A percentile compares a stretch with the other conserved stretches of the same genome.
These are phyloP conservation scores for Mrakia gelida DNA, from an alignment of 768 basidiomycete species.

Conservation along the genomic window DNA sequence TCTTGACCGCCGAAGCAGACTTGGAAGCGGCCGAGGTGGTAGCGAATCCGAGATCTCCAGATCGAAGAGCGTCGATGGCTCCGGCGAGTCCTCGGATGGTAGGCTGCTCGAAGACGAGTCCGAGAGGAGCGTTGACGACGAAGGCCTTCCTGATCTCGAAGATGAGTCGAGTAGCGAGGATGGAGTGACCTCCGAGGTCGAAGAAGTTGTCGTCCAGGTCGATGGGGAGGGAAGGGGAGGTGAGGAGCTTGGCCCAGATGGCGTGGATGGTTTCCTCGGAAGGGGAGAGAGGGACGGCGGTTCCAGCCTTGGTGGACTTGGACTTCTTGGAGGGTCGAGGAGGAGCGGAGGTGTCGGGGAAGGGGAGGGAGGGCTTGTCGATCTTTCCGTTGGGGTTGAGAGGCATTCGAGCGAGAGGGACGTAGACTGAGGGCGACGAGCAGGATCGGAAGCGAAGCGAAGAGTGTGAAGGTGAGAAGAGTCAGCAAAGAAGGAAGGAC, in stretches of 20 bases:
- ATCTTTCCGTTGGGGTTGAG: slow-evolving; percentile 98
- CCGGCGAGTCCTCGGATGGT: slow-evolving; percentile 72
- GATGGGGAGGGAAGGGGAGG: slow-evolving; percentile 69
- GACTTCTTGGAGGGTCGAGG: slow-evolving; percentile 36
- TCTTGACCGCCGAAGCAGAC: slow-evolving; percentile 25
- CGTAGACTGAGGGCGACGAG: slow-evolving; percentile 62
- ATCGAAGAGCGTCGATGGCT: slow-evolving; percentile 68
- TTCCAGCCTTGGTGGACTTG: slow-evolving; percentile 43
- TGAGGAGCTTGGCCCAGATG: slow-evolving; percentile 81
- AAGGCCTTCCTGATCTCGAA: slow-evolving; percentile 94
- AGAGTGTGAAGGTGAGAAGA: too few relatives aligned
- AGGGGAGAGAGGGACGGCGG: slow-evolving; percentile 50
- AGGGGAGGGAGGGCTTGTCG: slow-evolving; percentile 95
- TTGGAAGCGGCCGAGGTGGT: slow-evolving; percentile 37
- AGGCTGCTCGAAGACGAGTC: slow-evolving; percentile 84
- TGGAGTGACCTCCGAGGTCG: slow-evolving; percentile 96
- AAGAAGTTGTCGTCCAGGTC: slow-evolving; percentile 93
- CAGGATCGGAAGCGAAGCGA: too few relatives aligned
- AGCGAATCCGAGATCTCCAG: slow-evolving; percentile 73
- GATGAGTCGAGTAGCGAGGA: slow-evolving; percentile 91
- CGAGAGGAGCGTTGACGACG: slow-evolving; percentile 82
- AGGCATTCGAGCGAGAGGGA: slow-evolving; percentile 91
- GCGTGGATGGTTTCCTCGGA: slow-evolving; percentile 75
- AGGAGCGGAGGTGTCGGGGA: slow-evolving; percentile 81
- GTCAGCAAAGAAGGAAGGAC: too few relatives aligned